Conservation (phyloP, 495 filamentous ascomycete species). For the Penicillium crystallinum region DNA sequence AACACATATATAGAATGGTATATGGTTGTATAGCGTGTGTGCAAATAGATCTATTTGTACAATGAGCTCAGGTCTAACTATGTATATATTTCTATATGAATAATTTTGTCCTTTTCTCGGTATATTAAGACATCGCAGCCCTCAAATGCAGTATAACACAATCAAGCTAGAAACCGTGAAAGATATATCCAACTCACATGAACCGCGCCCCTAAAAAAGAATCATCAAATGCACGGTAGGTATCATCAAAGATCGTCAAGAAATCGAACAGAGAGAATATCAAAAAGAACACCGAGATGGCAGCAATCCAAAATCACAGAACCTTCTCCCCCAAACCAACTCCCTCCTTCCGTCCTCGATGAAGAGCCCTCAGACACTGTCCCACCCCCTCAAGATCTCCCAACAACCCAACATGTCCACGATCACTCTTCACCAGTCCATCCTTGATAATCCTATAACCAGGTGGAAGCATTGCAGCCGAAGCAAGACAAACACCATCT, state of each 20-base stretch:
- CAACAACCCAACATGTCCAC: slow-evolving; percentile 80
- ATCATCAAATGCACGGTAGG: slow-evolving; percentile 7
- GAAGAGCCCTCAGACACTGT: slow-evolving; percentile 60
- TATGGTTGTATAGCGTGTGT: slow-evolving; percentile 18
- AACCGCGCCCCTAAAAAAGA: neutral
- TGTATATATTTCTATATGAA: neutral
- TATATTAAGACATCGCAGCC: neutral
- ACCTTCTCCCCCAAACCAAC: slow-evolving; percentile 52
- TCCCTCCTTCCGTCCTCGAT: slow-evolving; percentile 61
- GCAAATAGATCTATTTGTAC: slow-evolving; percentile 2
- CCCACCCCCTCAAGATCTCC: slow-evolving; percentile 84
- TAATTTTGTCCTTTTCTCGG: neutral
- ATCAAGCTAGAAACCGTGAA: neutral
- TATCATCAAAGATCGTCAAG: slow-evolving; percentile 19
- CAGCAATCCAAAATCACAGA: neutral
- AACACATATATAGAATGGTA: slow-evolving; percentile 20
- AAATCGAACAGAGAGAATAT: neutral
- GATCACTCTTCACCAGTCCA: slow-evolving; percentile 70
- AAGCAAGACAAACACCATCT: slow-evolving; percentile 84
- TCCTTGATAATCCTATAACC: slow-evolving; percentile 69
- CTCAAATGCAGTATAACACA: slow-evolving; percentile 3
- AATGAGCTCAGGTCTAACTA: neutral
- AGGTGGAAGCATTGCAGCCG: slow-evolving; percentile 76
- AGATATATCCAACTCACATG: neutral
- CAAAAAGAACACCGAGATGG: neutral